Base-by-base conservation (phyloP, 129 eudicot genomes). In the Pseudognaphalium luteoalbum region DNA sequence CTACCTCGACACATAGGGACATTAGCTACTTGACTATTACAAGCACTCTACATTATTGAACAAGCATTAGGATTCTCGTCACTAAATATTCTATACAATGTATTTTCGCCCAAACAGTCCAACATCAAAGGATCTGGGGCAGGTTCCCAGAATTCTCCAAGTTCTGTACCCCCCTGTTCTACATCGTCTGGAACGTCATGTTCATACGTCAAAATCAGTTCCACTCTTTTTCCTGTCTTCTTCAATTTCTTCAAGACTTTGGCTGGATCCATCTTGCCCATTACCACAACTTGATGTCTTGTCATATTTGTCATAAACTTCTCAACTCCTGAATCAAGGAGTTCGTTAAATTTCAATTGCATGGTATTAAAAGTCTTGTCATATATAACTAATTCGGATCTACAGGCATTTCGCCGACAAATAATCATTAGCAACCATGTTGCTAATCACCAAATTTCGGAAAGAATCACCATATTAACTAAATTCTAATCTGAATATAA, bases 1-100 rank as follows among this genome's bases (percentile, higher is more conserved):
- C 15, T 47, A 47, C 11, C 3, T 47, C 54, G 15, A 47, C 8
- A 8, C 54, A 47, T 47, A 29, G 34, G 34, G 39, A 28, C 7
- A 3, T 16, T 28, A n/a, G 11, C 41, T 33, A n/a, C 15, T 4
- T 15, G 21, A 34, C 44, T 65, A 33, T 16, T 4, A 67, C 32
- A 67, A 67, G 17, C 50, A n/a, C 8, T 67, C 17, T 84, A 94
- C 97, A 94, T 91, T 35, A 91, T 72, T 4, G 83, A 87, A 79
- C 99, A 94, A 28, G 99, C 88, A 89, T 91, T 86, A 69, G 92
- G 85, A 87, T 89, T 94, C 85, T 91, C 97, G 35, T 94, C 99
- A 68, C 84, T 91, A 76, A 94, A 91, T 78, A 91, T 74, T n/a
- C 87, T 76, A 41, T 81, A 82, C 9, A 82, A 3, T 21, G 78